A percentile compares a stretch with the other conserved stretches of the same genome.
Conservation (phyloP, 768 basidiomycete species). For the Hysterangium stoloniferum region DNA sequence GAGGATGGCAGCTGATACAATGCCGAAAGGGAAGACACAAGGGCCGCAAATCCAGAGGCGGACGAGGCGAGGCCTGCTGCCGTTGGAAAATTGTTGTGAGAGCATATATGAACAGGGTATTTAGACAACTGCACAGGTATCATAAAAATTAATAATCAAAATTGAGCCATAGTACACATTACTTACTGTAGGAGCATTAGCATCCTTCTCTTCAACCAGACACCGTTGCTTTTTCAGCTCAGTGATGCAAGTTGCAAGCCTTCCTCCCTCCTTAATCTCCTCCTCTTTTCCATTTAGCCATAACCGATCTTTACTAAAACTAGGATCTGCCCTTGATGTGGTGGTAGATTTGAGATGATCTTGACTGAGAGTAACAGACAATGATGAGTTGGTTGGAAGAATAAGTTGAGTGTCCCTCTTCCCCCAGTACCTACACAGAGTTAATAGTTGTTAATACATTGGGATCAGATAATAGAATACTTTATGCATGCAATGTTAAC, state of each 20-base stretch:
- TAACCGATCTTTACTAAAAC: conserved; percentile 67
- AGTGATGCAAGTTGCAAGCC: conserved; percentile 75
- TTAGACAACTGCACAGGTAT: conserved; percentile 46
- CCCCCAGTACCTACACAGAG: conserved; percentile 83
- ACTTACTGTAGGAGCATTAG: conserved; percentile 57
- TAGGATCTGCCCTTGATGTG: conserved; percentile 75
- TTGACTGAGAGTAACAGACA: conserved; percentile 96
- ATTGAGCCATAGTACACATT: background rate
- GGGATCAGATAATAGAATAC: conserved; percentile 34
- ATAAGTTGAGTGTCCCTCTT: conserved; percentile 95
- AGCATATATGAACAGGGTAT: conserved; percentile 79
- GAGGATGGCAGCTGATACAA: conserved; percentile 77
- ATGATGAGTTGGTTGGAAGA: conserved; percentile 93
- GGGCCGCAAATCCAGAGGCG: conserved; percentile 93
- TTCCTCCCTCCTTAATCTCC: conserved; percentile 71
- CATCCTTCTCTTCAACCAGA: conserved; percentile 62
- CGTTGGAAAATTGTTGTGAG: conserved; percentile 98
- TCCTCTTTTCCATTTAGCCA: conserved; percentile 97
- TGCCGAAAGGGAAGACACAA: conserved; percentile 79
- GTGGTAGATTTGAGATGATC: conserved; percentile 94
- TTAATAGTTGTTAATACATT: conserved; percentile 9
- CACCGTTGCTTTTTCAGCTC: conserved; percentile 79
- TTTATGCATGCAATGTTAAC: conserved; percentile 99
- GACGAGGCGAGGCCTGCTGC: conserved; percentile 97
- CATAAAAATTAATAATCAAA: conserved; percentile 1